Conservation (phyloP, 306 rosid species). For the Sphenostylis stenocarpa region DNA sequence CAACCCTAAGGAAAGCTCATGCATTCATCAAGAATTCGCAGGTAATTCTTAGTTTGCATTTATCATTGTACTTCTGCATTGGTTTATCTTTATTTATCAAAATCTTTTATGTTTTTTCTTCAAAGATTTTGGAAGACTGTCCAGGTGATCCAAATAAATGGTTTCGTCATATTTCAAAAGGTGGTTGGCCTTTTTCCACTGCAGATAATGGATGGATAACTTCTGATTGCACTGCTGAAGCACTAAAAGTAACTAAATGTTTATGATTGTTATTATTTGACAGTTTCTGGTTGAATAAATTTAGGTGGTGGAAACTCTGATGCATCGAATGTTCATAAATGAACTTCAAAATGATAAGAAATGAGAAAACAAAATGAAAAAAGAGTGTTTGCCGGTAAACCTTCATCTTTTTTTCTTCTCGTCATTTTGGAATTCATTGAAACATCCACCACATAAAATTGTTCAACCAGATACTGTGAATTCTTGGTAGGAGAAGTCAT, state of each 20-base stretch:
- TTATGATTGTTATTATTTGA: too few relatives aligned
- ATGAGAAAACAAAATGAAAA: too few relatives aligned
- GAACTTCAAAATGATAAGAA: too few relatives aligned
- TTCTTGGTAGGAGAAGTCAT: too few relatives aligned
- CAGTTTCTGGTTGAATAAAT: too few relatives aligned
- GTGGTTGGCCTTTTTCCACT: slow-evolving; percentile 91
- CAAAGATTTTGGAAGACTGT: slow-evolving; percentile 70
- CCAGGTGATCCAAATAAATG: slow-evolving; percentile 65
- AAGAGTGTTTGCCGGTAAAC: too few relatives aligned
- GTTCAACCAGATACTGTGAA: too few relatives aligned
- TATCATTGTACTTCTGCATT: neutral
- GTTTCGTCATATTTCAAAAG: slow-evolving; percentile 93
- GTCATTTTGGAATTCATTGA: too few relatives aligned
- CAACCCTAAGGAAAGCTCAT: slow-evolving; percentile 71
- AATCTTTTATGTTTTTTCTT: slow-evolving; percentile 13
- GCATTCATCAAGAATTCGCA: slow-evolving; percentile 70
- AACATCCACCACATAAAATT: too few relatives aligned
- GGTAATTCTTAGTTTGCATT: slow-evolving; percentile 40
- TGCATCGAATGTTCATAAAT: too few relatives aligned
- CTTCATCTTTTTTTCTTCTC: too few relatives aligned
- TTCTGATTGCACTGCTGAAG: slow-evolving; percentile 96
- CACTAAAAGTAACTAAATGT: slow-evolving; percentile 73
- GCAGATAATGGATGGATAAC: slow-evolving; percentile 93
- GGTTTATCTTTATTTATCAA: slow-evolving; percentile 28
- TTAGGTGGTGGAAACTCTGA: too few relatives aligned